A percentile compares a stretch with the other conserved stretches of the same genome.
Conservation (phyloP, 495 filamentous ascomycete species). For the Saxophila tyrrhenica region DNA sequence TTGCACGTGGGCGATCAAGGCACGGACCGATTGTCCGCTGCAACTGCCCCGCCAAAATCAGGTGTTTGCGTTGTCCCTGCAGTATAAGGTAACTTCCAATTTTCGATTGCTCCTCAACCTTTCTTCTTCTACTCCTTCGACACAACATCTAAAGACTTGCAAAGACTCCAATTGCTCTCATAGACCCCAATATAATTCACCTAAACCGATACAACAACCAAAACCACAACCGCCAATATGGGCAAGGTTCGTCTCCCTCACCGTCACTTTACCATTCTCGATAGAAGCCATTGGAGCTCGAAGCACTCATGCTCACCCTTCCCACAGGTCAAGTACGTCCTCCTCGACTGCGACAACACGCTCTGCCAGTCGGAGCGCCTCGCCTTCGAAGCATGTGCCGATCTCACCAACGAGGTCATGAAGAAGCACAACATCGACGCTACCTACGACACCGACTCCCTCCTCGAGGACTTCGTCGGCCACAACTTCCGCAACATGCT, state of each 20-base stretch:
- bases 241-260: neutral
- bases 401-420: slow-evolving; percentile 85
- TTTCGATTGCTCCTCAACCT: too few species aligned
- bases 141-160: too few species aligned
- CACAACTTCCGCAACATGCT: slow-evolving; percentile 96
- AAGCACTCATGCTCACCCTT: neutral
- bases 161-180: neutral
- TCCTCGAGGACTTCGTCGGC: slow-evolving; percentile 84
- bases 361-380: slow-evolving; percentile 85
- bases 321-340: slow-evolving; percentile 44
- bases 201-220: neutral
- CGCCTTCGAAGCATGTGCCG: slow-evolving; percentile 89
- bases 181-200: neutral
- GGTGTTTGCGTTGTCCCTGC: too few species aligned
- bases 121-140: too few species aligned
- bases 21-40: too few species aligned
- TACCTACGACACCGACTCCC: slow-evolving; percentile 67
- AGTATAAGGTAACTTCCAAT: too few species aligned
- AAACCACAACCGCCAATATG: neutral
- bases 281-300: neutral
- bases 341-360: slow-evolving; percentile 97
- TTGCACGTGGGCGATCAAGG: too few species aligned
- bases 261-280: neutral
- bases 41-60: too few species aligned
- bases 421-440: slow-evolving; percentile 49